Conservation (phyloP, 257 asterid genomes). For the Ligustrum vulgare region DNA sequence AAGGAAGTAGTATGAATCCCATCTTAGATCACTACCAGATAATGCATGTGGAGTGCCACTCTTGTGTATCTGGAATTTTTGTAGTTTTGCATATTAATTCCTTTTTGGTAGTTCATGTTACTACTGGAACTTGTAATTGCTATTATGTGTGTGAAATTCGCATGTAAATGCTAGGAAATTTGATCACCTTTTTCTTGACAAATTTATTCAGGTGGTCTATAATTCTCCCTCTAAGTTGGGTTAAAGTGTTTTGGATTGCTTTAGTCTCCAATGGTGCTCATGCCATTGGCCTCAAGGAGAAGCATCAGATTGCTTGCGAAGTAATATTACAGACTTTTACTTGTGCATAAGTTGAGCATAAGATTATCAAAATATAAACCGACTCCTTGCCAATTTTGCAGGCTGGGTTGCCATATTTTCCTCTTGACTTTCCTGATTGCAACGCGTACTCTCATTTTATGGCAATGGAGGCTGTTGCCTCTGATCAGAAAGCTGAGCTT, state of each 20-base stretch:
- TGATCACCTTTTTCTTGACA: slow-evolving; percentile 21
- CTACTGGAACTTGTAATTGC: slow-evolving; percentile 4
- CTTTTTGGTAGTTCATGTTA: neutral
- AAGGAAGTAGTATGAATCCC: neutral
- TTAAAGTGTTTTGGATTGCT: slow-evolving; percentile 69
- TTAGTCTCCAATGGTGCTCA: slow-evolving; percentile 70
- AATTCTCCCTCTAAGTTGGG: slow-evolving; percentile 84
- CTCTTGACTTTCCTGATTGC: slow-evolving; percentile 82
- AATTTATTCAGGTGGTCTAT: slow-evolving; percentile 68
- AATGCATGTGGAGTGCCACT: neutral
- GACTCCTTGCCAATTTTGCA: slow-evolving; percentile 33
- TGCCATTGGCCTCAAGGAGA: slow-evolving; percentile 82
- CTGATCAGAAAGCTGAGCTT: slow-evolving; percentile 38
- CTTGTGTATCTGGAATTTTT: slow-evolving; percentile 1
- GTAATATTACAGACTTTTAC: slow-evolving; percentile 36
- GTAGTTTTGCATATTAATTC: neutral
- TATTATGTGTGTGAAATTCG: slow-evolving; percentile 5
- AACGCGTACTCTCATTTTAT: slow-evolving; percentile 52
- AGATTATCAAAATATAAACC: neutral
- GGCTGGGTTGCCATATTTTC: slow-evolving; percentile 78
- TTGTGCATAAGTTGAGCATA: neutral
- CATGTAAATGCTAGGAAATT: slow-evolving; percentile 1
- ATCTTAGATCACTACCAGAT: neutral
- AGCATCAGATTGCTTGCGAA: slow-evolving; percentile 77
- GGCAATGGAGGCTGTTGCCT: slow-evolving; percentile 50